Base-by-base conservation (phyloP, 2,329 filamentous ascomycete species). In the Paecilomyces variotii region DNA sequence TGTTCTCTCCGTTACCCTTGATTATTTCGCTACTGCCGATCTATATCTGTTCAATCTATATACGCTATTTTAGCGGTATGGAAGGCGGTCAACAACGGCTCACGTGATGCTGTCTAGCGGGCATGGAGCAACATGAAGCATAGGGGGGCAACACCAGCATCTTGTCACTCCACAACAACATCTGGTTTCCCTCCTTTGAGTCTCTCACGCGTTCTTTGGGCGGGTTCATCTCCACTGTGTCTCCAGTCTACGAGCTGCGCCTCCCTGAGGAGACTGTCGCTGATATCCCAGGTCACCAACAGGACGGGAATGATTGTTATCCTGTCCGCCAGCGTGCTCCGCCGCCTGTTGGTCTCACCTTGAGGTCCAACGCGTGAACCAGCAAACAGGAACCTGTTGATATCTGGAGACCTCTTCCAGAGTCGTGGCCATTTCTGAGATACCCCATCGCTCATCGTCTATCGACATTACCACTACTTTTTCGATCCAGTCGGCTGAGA, bases 271-370 rank as follows among this genome's bases (percentile, higher is more conserved):
- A 30, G 45, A 25, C 39, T 11, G 49, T 50, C 54, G 53, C 53
- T 58, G 59, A 51, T 54, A 55, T 53, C 52, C 52, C 51, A 51
- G 49, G 53, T 32, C 35, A 53, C 27, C 26, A 57, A 30, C 10
- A n/a, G 45, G 30, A 55, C 60, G 64, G 68, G 67, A 64, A 70
- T 69, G 67, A 59, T 67, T 63, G 62, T 67, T 61, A 62, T 56
- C 54, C 59, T 69, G 64, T 65, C 64, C 63, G 63, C 65, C 65
- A 68, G 65, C 63, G 61, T 68, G 66, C 68, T 72, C 65, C 69
- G 68, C 70, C 69, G 68, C 67, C 65, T 70, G 66, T 68, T 67
- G 65, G 66, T 70, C 67, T 70, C 68, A 66, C 65, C 64, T 65
- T 67, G 64, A 67, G 64, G 64, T 67, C 60, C 62, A 61, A 64